A percentile compares a stretch with the other conserved stretches of the same genome.
phyloP scores from a whole-genome alignment of 1,284 basidiomycete species.

The Cryptococcus sp. region DNA sequence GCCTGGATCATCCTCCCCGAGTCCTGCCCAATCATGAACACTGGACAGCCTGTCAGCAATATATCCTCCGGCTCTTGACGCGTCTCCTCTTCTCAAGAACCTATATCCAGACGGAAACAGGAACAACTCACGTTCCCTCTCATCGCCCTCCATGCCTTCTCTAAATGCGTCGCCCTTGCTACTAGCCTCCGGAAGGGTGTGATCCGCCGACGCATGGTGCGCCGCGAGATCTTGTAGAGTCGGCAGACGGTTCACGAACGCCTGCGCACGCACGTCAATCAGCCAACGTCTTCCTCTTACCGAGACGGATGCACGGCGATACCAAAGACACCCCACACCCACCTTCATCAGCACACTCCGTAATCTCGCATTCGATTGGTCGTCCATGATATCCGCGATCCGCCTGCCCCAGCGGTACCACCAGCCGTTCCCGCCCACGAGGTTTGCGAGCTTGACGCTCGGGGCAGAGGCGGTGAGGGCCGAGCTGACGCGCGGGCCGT shows the following conservation, averaged over 20 bases:
- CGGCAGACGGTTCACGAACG: conserved; percentile 71
- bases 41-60: conserved; percentile 50
- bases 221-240: conserved; percentile 86
- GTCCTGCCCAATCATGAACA: conserved; percentile 78
- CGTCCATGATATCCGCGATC: conserved; percentile 72
- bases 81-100: background rate
- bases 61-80: background rate
- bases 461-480: conserved; percentile 79
- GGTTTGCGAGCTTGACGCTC: conserved; percentile 70
- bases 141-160: conserved; percentile 81
- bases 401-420: conserved; percentile 87
- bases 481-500: conserved; percentile 68
- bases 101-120: background rate
- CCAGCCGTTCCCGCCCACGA: conserved; percentile 78
- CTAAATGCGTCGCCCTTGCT: conserved; percentile 66
- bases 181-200: conserved; percentile 44
- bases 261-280: conserved; percentile 51
- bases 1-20: conserved; percentile 68
- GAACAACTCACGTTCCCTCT: conserved; percentile 70
- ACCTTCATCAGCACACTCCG: conserved; percentile 68
- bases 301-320: background rate
- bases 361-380: conserved; percentile 64
- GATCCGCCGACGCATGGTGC: conserved; percentile 69
- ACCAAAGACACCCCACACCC: conserved; percentile 20
- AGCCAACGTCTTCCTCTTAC: conserved; percentile 1